phyloP scores from a whole-genome alignment of 352 stramenopile species.

The Phytophthora rubi region DNA sequence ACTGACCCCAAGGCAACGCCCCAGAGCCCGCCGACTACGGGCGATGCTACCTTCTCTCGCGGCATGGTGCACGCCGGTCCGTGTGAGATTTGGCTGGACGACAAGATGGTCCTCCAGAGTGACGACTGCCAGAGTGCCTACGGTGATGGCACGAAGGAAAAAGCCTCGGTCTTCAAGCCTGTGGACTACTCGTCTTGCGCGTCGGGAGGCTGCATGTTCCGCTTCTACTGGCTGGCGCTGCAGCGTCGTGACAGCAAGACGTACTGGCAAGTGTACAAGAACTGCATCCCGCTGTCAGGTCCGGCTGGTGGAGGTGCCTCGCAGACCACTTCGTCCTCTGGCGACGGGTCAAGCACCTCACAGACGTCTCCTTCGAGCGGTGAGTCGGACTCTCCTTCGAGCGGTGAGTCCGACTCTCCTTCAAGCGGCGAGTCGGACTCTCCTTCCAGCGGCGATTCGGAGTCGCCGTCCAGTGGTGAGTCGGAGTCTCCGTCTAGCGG shows the following conservation, averaged over 20 bases:
- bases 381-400: conserved; percentile 16
- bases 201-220: conserved; percentile 37
- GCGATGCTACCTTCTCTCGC: conserved; percentile 37
- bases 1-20: conserved; percentile 32
- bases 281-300: conserved; percentile 35
- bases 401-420: conserved; percentile 7
- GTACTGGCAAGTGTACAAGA: conserved; percentile 46
- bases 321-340: conserved; percentile 21
- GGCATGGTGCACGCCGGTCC: conserved; percentile 34
- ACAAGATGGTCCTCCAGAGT: conserved; percentile 37
- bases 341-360: conserved; percentile 10
- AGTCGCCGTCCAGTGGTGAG: conserved; percentile 5
- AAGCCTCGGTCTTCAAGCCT: conserved; percentile 40
- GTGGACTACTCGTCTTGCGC: conserved; percentile 43
- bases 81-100: conserved; percentile 42
- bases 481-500: conserved; percentile 20
- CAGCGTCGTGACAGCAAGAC: conserved; percentile 34
- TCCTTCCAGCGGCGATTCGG: conserved; percentile 5
- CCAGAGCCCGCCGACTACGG: conserved; percentile 24
- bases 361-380: conserved; percentile 26
- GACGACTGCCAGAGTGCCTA: conserved; percentile 41
- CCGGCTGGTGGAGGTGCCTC: conserved; percentile 17
- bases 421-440: conserved; percentile 10
- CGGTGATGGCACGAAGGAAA: conserved; percentile 28
- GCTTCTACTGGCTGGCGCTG: conserved; percentile 45